These are phyloP conservation scores for Pseudogymnoascus sp. DNA, from an alignment of 2,329 filamentous ascomycete genomes.

Conservation along the genomic window DNA sequence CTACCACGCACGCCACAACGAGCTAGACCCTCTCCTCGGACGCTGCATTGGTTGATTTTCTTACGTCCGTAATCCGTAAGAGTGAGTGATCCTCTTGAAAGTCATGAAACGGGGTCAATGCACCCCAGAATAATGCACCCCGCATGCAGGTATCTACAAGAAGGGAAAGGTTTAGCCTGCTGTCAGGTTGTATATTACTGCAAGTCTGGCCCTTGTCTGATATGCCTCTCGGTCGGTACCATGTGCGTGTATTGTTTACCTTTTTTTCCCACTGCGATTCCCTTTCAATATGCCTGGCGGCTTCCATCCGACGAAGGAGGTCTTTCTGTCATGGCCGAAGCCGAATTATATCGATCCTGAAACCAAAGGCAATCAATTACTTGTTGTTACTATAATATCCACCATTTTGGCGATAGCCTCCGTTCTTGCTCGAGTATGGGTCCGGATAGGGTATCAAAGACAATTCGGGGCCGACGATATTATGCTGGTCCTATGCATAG, in stretches of 20 bases:
- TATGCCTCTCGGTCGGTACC: too few species aligned
- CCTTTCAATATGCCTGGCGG: conserved; percentile 1
- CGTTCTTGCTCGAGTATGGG: conserved; percentile 1
- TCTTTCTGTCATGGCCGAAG: not conserved
- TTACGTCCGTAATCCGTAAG: not conserved
- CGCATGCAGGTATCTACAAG: not conserved
- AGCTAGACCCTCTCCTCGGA: not conserved
- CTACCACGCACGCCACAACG: not conserved
- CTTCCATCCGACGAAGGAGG: not conserved
- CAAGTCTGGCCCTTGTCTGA: not conserved
- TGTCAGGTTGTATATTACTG: not conserved
- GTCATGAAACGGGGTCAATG: not conserved
- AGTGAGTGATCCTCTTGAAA: not conserved
- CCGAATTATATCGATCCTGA: not conserved
- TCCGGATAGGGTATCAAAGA: not conserved
- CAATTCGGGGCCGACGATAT: not conserved
- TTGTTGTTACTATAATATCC: not conserved
- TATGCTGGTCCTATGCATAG: conserved; percentile 2
- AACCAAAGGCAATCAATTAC: not conserved
- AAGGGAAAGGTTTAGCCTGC: not conserved
- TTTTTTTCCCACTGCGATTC: not conserved
- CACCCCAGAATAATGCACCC: not conserved
- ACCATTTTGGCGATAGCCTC: not conserved
- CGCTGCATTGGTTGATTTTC: not conserved
- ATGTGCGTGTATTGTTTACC: not conserved